Evolutionary conservation across 2,329 filamentous ascomycete genomes (phyloP).

Genomic region (Domatiomyces globalis): DNA sequence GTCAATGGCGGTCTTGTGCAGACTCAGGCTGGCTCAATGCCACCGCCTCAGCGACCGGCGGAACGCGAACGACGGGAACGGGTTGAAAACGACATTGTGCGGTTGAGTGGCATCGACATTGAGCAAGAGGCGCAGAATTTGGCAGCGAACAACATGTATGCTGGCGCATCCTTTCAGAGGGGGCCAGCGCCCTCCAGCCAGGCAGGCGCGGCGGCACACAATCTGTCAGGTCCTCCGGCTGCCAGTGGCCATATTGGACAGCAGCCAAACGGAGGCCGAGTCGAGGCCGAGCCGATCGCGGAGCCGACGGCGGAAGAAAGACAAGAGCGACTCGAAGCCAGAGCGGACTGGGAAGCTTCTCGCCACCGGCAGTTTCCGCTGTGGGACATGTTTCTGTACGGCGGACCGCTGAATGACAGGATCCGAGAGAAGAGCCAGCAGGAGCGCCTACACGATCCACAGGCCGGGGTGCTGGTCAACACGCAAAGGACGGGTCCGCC

Average conservation of each 20-base stretch:
- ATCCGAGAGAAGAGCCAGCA: conserved; percentile 44
- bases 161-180: conserved; percentile 7
- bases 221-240: neutral
- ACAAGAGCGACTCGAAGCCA: conserved; percentile 48
- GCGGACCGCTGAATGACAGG: conserved; percentile 40
- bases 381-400: conserved; percentile 56
- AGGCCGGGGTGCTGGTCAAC: conserved; percentile 41
- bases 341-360: conserved; percentile 50
- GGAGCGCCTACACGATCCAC: conserved; percentile 45
- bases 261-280: conserved; percentile 20
- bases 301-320: conserved; percentile 40
- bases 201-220: neutral
- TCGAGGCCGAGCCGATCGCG: neutral
- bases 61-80: conserved; percentile 19
- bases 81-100: conserved; percentile 1
- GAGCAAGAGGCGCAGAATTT: conserved; percentile 14
- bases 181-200: neutral
- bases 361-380: conserved; percentile 55
- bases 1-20: conserved; percentile 43
- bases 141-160: neutral
- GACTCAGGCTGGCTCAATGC: conserved; percentile 39
- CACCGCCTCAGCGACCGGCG: conserved; percentile 46
- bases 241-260: conserved; percentile 30
- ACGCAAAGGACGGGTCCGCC: conserved; percentile 24
- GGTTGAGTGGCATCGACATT: conserved; percentile 11